Base-by-base conservation (phyloP, 352 stramenopile genomes). In the Pelagophyceae sp. region DNA sequence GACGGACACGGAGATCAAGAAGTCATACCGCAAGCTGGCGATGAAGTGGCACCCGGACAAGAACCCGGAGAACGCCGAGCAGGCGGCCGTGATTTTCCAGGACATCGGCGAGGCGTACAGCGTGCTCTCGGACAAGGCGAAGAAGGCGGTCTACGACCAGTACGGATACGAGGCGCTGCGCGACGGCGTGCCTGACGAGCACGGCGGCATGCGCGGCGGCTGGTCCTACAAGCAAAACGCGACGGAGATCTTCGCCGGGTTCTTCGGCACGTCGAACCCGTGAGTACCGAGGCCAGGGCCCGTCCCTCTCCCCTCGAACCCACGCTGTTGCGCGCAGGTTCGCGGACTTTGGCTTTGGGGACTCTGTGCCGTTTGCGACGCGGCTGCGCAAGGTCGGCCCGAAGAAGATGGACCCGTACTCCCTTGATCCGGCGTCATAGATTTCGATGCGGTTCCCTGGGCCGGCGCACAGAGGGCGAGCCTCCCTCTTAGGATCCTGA, bases 101-200 rank as follows among this genome's bases (percentile, higher is more conserved):
- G 94, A 96, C 78, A 92, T 98, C 51, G 90, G 89, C 0, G 89
- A 97, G 84, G 93, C 92, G 15, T 98, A 97, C 83, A 92, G 96
- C 74, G 90, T 98, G 40, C 81, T 98, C 33, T 93, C 84, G 54
- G 94, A 97, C 85, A 88, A 91, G 19, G 86, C 90, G 58, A 95
- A 96, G 78, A 88, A 92, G 17, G 85, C 87, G 2, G 83, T 96
- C 61, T 98, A 97, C 81, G 93, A 98, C 82, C 85, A 95, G 79
- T 95, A 93, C 81, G 93, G 95, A 72, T 96, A 96, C 77, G 91
- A 96, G 64, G 95, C 93, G 19, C 83, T 98, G 40, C 90, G 91
- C 75, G 94, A 94, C 76, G 92, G 92, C 54, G 87, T 95, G 25
- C 78, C 80, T 67, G 87, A 92, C 58, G 84, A 69, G 25, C 31